Base-by-base conservation (phyloP, 352 stramenopile species). In the Globisporangium camurandrum region DNA sequence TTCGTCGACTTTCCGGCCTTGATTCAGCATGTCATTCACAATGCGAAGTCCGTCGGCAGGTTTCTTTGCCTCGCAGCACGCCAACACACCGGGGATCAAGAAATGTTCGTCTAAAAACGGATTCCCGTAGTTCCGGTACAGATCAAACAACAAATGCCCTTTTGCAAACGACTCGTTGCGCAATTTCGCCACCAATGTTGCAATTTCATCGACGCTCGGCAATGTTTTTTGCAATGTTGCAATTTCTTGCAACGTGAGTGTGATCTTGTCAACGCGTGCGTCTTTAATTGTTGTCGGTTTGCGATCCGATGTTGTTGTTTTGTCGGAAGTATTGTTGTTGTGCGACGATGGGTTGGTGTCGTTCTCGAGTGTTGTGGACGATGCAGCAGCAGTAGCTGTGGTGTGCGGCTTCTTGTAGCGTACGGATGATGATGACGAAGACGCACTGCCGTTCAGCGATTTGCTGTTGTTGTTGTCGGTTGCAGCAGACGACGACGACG, bases 121-220 rank as follows among this genome's bases (percentile, higher is more conserved):
- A 51, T 93, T 93, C 36, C 82, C 82, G 57, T 85, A 90, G 64
- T 91, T 89, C 24, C 82, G 78, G 54, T 91, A 93, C 37, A 93
- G 62, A 51, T 93, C 79, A 49, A 93, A 93, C 27, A 93, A 62
- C 49, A 66, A 79, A 50, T 88, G 74, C 22, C 76, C 80, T 54
- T 86, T 76, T 38, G 74, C 53, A 51, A 93, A 93, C 49, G 82
- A 91, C 44, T 87, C 67, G 22, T 59, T 61, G 41, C 78, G 75
- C 17, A 90, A 65, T 28, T 82, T 79, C 6, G 54, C 59, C 5
- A 88, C 79, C 9, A 90, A 49, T 30, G 58, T 38, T 7, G 67
- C 79, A 45, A 90, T 84, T 43, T 85, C 74, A 19, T 75, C 61
- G 23, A 81, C 74, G 33, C 67, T 84, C 12, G 79, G 79, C 20